phyloP scores from a whole-genome alignment of 495 filamentous ascomycete genomes.

The Hypoxylon lienhwacheense region DNA sequence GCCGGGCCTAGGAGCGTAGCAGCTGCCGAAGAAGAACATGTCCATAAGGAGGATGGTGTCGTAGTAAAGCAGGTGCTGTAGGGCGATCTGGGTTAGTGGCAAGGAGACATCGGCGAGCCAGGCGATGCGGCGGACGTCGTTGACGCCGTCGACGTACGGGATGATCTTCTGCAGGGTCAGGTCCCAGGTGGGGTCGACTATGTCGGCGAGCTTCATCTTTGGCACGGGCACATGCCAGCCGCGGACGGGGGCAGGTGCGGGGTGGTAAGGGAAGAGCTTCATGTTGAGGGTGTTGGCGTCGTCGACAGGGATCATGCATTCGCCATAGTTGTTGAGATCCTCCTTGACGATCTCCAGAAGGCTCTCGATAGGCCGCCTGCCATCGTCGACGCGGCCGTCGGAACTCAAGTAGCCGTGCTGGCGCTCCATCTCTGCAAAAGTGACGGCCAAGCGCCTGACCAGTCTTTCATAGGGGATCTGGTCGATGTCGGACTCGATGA shows the following conservation, averaged over 20 bases:
- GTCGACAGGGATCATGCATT: slow-evolving; percentile 96
- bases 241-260: slow-evolving; percentile 72
- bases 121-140: slow-evolving; percentile 81
- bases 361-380: slow-evolving; percentile 67
- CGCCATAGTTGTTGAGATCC: slow-evolving; percentile 94
- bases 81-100: slow-evolving; percentile 76
- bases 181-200: slow-evolving; percentile 86
- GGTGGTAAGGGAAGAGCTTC: slow-evolving; percentile 86
- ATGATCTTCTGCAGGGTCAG: slow-evolving; percentile 83
- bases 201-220: slow-evolving; percentile 71
- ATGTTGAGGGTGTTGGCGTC: slow-evolving; percentile 94
- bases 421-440: slow-evolving; percentile 86
- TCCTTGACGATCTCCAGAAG: slow-evolving; percentile 90
- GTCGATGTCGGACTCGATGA: slow-evolving; percentile 69
- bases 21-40: slow-evolving; percentile 87
- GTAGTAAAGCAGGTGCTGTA: slow-evolving; percentile 89
- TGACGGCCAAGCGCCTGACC: slow-evolving; percentile 76
- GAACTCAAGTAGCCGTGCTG: slow-evolving; percentile 75
- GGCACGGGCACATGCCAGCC: slow-evolving; percentile 89
- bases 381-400: slow-evolving; percentile 47
- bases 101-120: slow-evolving; percentile 81
- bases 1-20: slow-evolving; percentile 80
- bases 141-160: slow-evolving; percentile 84
- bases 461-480: slow-evolving; percentile 72
- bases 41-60: slow-evolving; percentile 84